Evolutionary conservation across 1,284 basidiomycete species (phyloP), one percentile per base, ranked within the genome.

Genomic region (Heterobasidion annosum): DNA sequence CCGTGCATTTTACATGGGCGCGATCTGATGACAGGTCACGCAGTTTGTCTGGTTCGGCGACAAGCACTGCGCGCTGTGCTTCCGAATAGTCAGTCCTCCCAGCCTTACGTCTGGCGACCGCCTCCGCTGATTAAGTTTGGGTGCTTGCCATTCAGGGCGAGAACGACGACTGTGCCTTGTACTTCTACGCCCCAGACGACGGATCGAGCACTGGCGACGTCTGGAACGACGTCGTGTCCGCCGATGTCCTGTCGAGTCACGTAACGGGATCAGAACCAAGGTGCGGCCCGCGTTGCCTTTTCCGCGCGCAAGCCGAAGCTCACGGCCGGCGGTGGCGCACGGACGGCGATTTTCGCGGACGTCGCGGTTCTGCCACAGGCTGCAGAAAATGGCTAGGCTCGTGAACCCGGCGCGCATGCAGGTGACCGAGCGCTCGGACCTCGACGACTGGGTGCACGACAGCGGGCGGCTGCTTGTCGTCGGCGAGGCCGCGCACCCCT

Each of bases 391-490:
- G 2, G 66, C 67, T 19, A 61, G 67, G 15, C 60, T 75, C 44
- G 69, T 74, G 34, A 55, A 58, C 12, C 58, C 69, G 44, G 55
- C 63, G 32, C 72, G 72, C 50, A 61, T 71, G 42, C 70, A 70
- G 1, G 67, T 78, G 5, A 66, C 64, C 46, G 67, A 70, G 40
- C 63, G 68, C 16, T 54, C 64, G 2, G 67, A 70, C 6, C 63
- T 80, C 9, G 76, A 81, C 44, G 73, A 79, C 19, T 85, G 83
- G 83, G 75, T 79, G 0, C 76, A 82, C 57, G 61, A 69, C 0
- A 68, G 67, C 25, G 70, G 70, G 3, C 69, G 65, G 56, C 64
- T 75, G 51, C 69, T 78, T 3, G 56, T 81, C 13, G 67, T 82
- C 15, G 81, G 81, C 37, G 72, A 64, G 15, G 64, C 65, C 2